Evolutionary conservation across 192 early-diverging fungal genomes (phyloP), one percentile per base, ranked within the genome.

Genomic region (Rhizophagus sp.): DNA sequence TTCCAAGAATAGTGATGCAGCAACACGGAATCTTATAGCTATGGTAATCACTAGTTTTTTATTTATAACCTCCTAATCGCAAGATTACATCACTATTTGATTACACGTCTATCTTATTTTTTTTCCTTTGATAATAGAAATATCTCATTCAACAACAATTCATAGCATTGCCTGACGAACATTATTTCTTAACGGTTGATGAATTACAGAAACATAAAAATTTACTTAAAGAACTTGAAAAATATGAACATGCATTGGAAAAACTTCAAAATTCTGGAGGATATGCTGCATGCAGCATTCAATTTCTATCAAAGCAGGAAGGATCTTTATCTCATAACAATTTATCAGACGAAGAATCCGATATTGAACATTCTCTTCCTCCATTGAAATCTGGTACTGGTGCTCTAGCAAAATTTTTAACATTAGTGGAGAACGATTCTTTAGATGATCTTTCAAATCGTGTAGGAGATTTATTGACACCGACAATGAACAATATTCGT

Each of bases 131-230:
- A 44, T 50, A 61, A 66, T 50, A 78, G 76, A 78, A 78, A 67
- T 78, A 78, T 68, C 24, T 78, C n/a, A 65, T 78, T 27, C 76
- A 78, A 78, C 76, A 68, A 68, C 76, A 78, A 78, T 78, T 78
- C 76, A 78, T 78, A 65, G 63, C 76, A 27, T 11, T 78, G 41
- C 76, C 76, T 67, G 76, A 78, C 10, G 76, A 78, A 17, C 15
- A 68, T 13, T 78, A 78, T n/a, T 44, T 78, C 49, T 47, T 78
- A 68, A 78, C n/a, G 19, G 34, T 78, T 44, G 76, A 65, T 25
- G 65, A 62, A 25, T 61, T 78, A 30, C 63, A 78, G 50, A 36
- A 49, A 30, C 64, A 78, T 52, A 65, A 68, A 52, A 36, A 67
- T 36, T 61, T 78, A 52, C 66, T 78, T 5, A 30, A 25, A 68